Percentiles rank a stretch among this genome's conserved stretches.
These are phyloP conservation scores for Pseudoturritis turrita DNA, from an alignment of 345 rosid species.

Conservation along the genomic window DNA sequence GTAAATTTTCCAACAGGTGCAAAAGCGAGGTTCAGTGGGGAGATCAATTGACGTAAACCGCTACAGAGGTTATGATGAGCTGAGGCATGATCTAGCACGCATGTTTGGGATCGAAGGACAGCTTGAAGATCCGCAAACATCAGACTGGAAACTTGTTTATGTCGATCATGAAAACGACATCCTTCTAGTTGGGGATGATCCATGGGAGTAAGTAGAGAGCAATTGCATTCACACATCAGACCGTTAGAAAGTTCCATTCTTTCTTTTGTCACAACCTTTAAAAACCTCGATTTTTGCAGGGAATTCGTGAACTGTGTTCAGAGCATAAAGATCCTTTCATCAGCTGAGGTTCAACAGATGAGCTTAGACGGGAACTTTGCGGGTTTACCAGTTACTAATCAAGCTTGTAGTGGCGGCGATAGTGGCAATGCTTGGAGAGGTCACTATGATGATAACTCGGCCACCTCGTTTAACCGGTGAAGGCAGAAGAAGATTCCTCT, in stretches of 20 bases:
- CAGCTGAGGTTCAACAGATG: conserved; percentile 84
- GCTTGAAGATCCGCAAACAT: conserved; percentile 88
- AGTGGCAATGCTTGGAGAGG: conserved; percentile 83
- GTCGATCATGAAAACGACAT: conserved; percentile 95
- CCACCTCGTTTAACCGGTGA: conserved; percentile 74
- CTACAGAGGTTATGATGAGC: conserved; percentile 75
- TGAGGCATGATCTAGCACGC: conserved; percentile 82
- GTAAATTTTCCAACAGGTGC: conserved; percentile 49
- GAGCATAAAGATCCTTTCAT: conserved; percentile 76
- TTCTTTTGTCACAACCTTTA: not conserved
- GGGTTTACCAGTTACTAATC: conserved; percentile 53
- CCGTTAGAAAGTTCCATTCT: not conserved
- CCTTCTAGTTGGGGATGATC: conserved; percentile 95
- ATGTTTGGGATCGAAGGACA: conserved; percentile 98
- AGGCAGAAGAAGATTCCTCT: not conserved
- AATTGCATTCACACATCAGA: not conserved
- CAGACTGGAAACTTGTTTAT: conserved; percentile 94
- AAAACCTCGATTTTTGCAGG: conserved; percentile 39
- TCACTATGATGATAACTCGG: conserved; percentile 68
- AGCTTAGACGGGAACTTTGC: conserved; percentile 81
- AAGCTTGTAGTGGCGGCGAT: conserved; percentile 77
- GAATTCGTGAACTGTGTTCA: conserved; percentile 86
- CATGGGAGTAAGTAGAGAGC: conserved; percentile 78
- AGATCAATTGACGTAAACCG: conserved; percentile 95
- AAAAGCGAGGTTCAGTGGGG: conserved; percentile 96